Evolutionary conservation across 78 protist species (phyloP).

Genomic region (Dictyostelium brefeldianum): DNA sequence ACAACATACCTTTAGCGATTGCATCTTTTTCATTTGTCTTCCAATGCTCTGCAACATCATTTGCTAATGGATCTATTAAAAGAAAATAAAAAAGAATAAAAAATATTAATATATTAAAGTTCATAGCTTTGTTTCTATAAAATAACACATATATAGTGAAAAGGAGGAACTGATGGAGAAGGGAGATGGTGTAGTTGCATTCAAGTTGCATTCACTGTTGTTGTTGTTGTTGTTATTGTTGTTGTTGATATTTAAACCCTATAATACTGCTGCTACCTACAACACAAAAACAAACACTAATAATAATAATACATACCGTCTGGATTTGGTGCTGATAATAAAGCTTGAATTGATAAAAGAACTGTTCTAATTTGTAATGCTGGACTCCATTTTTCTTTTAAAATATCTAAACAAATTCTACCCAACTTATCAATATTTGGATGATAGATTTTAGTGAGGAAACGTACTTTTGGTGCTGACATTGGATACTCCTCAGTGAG

Average conservation of each 20-base stretch:
- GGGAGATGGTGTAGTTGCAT: too few relatives aligned
- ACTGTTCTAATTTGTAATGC: conserved; percentile 98
- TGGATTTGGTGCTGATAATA: conserved; percentile 87
- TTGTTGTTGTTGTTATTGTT: not conserved
- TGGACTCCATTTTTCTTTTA: conserved; percentile 99
- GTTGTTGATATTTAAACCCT: not conserved
- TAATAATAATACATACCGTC: conserved; percentile 67
- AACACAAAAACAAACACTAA: not conserved
- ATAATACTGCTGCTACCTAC: not conserved
- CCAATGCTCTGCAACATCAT: conserved; percentile 87
- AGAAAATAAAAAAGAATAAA: not conserved
- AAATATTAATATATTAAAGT: not conserved
- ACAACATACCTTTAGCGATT: conserved; percentile 50
- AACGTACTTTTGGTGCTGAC: conserved; percentile 96
- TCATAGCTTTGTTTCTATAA: too few relatives aligned
- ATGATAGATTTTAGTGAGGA: conserved; percentile 95
- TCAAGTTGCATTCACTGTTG: not conserved
- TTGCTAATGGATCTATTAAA: conserved; percentile 81
- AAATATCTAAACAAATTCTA: conserved; percentile 99
- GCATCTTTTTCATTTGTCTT: conserved; percentile 82
- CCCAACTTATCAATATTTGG: conserved; percentile 99
- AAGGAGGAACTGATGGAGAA: too few relatives aligned
- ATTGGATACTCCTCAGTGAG: conserved; percentile 98
- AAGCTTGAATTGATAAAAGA: conserved; percentile 95
- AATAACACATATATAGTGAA: too few relatives aligned